Percentiles rank a stretch among this genome's conserved stretches.
These are phyloP conservation scores for Hamigera avellanea DNA, from an alignment of 495 filamentous ascomycete species.

Conservation along the genomic window DNA sequence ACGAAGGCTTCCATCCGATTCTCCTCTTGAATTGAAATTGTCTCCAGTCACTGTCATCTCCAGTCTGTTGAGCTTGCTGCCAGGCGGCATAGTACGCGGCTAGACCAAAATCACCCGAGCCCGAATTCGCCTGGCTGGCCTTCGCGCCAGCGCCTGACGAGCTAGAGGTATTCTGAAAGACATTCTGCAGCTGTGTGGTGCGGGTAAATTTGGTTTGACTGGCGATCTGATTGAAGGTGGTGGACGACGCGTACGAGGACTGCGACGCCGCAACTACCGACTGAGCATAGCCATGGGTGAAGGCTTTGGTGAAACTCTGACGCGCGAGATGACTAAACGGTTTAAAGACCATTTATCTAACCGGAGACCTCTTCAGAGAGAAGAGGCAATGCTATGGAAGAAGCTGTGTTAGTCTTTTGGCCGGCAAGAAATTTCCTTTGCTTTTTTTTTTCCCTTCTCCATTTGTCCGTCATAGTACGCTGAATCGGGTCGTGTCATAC, in stretches of 20 bases:
- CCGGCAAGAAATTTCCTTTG: neutral
- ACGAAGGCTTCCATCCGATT: constrained; percentile 72
- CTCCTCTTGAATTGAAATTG: constrained; percentile 79
- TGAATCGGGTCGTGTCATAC: constrained; percentile 19
- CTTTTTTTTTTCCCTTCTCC: neutral
- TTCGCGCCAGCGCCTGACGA: constrained; percentile 34
- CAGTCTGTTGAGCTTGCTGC: constrained; percentile 61
- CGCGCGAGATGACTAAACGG: constrained; percentile 85
- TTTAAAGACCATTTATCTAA: constrained; percentile 75
- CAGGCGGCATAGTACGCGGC: constrained; percentile 85
- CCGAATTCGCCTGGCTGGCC: constrained; percentile 28
- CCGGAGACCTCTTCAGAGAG: constrained; percentile 37
- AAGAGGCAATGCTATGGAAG: constrained; percentile 33
- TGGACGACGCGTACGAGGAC: constrained; percentile 70
- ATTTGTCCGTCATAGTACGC: neutral
- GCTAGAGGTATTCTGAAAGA: constrained; percentile 50
- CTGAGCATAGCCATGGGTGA: constrained; percentile 95
- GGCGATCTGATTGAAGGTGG: constrained; percentile 42
- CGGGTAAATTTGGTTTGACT: constrained; percentile 49
- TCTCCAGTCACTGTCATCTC: constrained; percentile 71
- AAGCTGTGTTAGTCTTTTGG: neutral
- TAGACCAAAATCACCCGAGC: constrained; percentile 45
- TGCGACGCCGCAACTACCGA: constrained; percentile 93
- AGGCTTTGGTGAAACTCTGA: constrained; percentile 88
- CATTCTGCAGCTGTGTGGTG: constrained; percentile 59